Percentiles rank a stretch among this genome's conserved stretches.
phyloP scores from a whole-genome alignment of 371 early-diverging fungal genomes.

The Zychaea mexicana region DNA sequence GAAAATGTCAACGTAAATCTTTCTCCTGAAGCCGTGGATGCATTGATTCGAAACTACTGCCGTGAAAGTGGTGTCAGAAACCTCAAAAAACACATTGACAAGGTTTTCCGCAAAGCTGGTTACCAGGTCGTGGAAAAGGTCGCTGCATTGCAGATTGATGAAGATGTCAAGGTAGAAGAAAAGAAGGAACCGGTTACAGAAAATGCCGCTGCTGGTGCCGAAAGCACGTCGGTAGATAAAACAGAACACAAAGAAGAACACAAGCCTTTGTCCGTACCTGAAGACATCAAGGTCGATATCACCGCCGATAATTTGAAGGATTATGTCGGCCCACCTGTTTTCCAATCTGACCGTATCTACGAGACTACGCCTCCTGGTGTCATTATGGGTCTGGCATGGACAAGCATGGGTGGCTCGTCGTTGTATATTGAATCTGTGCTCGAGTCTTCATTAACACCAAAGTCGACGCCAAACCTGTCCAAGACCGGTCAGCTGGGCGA shows the following conservation, averaged over 20 bases:
- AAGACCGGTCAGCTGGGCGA: slow-evolving; percentile 96
- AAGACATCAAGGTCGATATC: slow-evolving; percentile 62
- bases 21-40: slow-evolving; percentile 76
- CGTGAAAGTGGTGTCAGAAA: slow-evolving; percentile 97
- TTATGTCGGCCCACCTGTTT: slow-evolving; percentile 92
- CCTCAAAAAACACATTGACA: slow-evolving; percentile 96
- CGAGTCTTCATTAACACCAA: slow-evolving; percentile 69
- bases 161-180: not conserved
- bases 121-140: slow-evolving; percentile 76
- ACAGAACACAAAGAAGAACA: slow-evolving; percentile 24
- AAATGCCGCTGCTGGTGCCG: not conserved
- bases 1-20: slow-evolving; percentile 73
- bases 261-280: slow-evolving; percentile 56
- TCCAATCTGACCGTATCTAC: slow-evolving; percentile 88
- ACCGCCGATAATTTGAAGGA: slow-evolving; percentile 77
- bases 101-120: slow-evolving; percentile 96
- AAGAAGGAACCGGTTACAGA: not conserved
- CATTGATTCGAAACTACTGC: slow-evolving; percentile 88
- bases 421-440: slow-evolving; percentile 95
- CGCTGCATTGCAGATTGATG: slow-evolving; percentile 24
- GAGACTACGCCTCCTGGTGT: slow-evolving; percentile 91
- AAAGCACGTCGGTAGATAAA: not conserved
- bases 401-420: slow-evolving; percentile 92
- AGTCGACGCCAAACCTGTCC: slow-evolving; percentile 68
- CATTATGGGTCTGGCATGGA: slow-evolving; percentile 96